Evolutionary conservation across 345 rosid genomes (phyloP), one percentile per base, ranked within the genome.

Genomic region (Raphanus raphanistrum): DNA sequence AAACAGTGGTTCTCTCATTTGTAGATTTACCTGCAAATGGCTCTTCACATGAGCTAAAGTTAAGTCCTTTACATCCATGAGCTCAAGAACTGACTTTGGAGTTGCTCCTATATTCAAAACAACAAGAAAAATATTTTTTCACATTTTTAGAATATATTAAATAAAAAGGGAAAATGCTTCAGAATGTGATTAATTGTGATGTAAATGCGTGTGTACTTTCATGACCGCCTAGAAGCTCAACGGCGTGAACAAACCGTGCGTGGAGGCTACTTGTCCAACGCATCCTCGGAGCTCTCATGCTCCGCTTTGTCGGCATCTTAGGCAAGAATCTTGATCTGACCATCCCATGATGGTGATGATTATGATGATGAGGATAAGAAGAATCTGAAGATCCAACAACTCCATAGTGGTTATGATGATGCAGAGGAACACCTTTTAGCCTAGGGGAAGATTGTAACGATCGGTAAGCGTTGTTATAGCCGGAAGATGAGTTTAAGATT

Each of bases 221-320:
- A 83, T 92, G 96, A 81, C 98, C 98, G 50, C 98, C 98, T 28
- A 92, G 91, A 68, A 89, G 94, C 84, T 92, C 96, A 15, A 92
- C 98, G 7, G 94, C 94, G 71, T 88, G 98, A 71, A 92, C 91
- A 72, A 92, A 92, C 41, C 92, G 86, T 52, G 91, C 86, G 55
- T 92, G 98, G 66, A 92, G 98, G 62, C 87, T 87, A 84, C 92
- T 92, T 0, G 98, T 92, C 98, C 98, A 92, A 59, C 94, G 84
- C 97, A 89, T 91, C 85, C 97, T 85, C 0, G 97, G 97, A 11
- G 97, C 97, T 79, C 97, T 91, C 94, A 89, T 88, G 82, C 92
- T 91, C 55, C 97, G 74, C 61, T 87, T 91, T 13, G 90, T 74
- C 0, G 92, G 94, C 64, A 84, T 70, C 84, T 85, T 89, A 4